Evolutionary conservation across 805 yeast genomes (phyloP).

Genomic region (Teunomyces tritomae): DNA sequence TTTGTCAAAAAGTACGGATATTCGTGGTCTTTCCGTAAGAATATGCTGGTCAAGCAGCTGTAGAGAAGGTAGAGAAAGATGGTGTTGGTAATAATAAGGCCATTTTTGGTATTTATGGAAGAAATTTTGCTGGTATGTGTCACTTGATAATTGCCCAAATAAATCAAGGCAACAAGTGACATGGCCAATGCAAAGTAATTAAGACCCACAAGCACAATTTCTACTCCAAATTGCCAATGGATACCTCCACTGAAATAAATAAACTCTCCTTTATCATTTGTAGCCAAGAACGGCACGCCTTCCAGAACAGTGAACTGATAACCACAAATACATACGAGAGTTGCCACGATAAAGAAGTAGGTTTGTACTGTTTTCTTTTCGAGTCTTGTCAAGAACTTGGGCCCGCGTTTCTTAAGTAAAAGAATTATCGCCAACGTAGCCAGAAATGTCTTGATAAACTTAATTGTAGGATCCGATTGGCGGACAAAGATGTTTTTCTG

Average conservation of each 20-base stretch:
- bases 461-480: slow-evolving; percentile 36
- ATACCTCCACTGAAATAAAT: slow-evolving; percentile 63
- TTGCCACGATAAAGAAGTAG: slow-evolving; percentile 36
- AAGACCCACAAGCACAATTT: slow-evolving; percentile 50
- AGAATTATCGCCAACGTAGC: slow-evolving; percentile 45
- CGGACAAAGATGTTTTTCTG: slow-evolving; percentile 43
- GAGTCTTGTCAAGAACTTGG: slow-evolving; percentile 17
- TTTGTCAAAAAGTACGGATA: slow-evolving; percentile 45
- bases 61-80: slow-evolving; percentile 36
- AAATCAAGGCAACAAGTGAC: slow-evolving; percentile 39
- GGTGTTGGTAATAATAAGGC: slow-evolving; percentile 18
- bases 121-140: slow-evolving; percentile 15
- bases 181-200: slow-evolving; percentile 49
- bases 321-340: slow-evolving; percentile 55
- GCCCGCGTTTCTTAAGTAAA: slow-evolving; percentile 48
- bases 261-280: slow-evolving; percentile 47
- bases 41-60: slow-evolving; percentile 44
- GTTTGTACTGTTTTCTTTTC: slow-evolving; percentile 22
- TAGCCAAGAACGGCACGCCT: slow-evolving; percentile 60
- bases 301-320: slow-evolving; percentile 61
- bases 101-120: slow-evolving; percentile 14
- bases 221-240: slow-evolving; percentile 70
- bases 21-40: slow-evolving; percentile 42
- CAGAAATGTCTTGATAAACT: slow-evolving; percentile 46
- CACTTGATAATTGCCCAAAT: slow-evolving; percentile 31